A percentile compares a stretch with the other conserved stretches of the same genome.
These are phyloP conservation scores for Mucor sp. DNA, from an alignment of 371 early-diverging fungal genomes.

Conservation along the genomic window DNA sequence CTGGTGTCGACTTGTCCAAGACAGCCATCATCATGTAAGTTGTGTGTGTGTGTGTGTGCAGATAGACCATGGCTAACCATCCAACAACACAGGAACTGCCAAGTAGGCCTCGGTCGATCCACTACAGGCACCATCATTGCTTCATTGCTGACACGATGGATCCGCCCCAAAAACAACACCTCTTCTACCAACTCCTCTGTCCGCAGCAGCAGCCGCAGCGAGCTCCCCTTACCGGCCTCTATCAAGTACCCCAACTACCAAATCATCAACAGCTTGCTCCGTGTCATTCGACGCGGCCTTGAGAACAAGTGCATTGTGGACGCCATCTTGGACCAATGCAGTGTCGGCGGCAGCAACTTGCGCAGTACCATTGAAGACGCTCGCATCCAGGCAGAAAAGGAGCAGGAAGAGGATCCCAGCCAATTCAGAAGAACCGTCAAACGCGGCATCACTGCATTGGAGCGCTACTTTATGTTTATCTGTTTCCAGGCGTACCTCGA, in stretches of 20 bases:
- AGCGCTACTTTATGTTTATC: conserved; percentile 68
- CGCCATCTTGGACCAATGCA: conserved; percentile 60
- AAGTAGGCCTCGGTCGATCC: conserved; percentile 69
- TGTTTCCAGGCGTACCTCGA: conserved; percentile 64
- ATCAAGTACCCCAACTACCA: conserved; percentile 52
- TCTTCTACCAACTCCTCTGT: background rate
- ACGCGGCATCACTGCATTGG: conserved; percentile 47
- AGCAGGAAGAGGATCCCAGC: conserved; percentile 28
- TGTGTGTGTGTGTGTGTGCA: too few species aligned
- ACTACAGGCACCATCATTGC: conserved; percentile 62
- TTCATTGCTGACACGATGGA: conserved; percentile 59
- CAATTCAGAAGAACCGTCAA: conserved; percentile 39
- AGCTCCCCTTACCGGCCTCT: conserved; percentile 1
- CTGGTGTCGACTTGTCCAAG: conserved; percentile 35
- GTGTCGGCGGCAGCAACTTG: conserved; percentile 35
- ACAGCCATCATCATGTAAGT: conserved; percentile 60
- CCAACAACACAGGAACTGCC: conserved; percentile 57
- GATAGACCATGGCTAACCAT: background rate
- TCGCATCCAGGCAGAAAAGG: conserved; percentile 54
- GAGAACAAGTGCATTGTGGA: conserved; percentile 67
- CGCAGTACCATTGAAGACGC: conserved; percentile 59
- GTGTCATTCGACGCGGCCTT: conserved; percentile 67
- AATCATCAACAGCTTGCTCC: conserved; percentile 67
- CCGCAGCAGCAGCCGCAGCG: background rate
- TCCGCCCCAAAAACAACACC: conserved; percentile 12